Conservation (phyloP, 164 flowering plant genomes). For the Saururus chinensis region DNA sequence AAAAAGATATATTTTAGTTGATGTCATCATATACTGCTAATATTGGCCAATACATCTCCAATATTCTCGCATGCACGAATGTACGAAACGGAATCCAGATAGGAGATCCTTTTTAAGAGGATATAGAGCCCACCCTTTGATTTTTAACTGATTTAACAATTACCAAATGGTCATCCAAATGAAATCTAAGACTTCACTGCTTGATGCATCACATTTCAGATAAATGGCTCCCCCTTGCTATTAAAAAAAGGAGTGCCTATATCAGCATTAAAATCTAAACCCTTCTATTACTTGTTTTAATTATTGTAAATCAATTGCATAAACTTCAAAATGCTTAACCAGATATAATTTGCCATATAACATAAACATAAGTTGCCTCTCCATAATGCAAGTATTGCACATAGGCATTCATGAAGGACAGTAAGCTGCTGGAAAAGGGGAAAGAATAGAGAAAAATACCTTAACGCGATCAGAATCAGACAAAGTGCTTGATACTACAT, state of each 20-base stretch:
- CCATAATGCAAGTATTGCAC: not conserved
- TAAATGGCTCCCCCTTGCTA: no score
- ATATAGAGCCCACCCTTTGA: no score
- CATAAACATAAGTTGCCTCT: not conserved
- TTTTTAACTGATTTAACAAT: no score
- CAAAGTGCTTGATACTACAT: conserved; percentile 62
- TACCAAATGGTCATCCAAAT: no score
- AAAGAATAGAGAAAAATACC: conserved; percentile 25
- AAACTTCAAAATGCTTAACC: not conserved
- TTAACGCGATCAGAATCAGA: conserved; percentile 89
- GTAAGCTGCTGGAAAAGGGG: not conserved
- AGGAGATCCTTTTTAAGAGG: no score
- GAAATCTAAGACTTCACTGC: no score
- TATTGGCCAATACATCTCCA: not conserved
- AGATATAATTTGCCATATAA: not conserved
- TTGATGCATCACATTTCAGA: no score
- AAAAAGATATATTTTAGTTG: not conserved
- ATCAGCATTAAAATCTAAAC: no score
- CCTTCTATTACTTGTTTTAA: no score
- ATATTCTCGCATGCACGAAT: not conserved
- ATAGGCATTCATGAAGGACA: not conserved
- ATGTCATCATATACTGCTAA: not conserved
- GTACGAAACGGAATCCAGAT: no score
- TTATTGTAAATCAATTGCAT: not conserved
- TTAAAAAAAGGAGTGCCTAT: no score